Evolutionary conservation across 1,284 basidiomycete genomes (phyloP), one percentile per base, ranked within the genome.

Genomic region (Termitomyces sp.): DNA sequence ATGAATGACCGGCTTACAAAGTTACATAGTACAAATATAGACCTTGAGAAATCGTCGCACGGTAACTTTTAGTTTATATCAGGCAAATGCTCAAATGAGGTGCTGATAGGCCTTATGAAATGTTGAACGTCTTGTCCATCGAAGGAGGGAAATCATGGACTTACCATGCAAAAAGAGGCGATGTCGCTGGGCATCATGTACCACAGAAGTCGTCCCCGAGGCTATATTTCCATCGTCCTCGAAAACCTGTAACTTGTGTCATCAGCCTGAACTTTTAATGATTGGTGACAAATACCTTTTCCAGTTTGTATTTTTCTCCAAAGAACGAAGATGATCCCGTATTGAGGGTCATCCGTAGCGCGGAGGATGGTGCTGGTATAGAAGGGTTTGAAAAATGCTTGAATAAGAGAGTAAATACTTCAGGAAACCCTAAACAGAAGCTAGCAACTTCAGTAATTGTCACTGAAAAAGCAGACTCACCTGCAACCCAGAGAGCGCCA

Each of bases 231-330:
- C 85, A 57, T 81, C 72, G 62, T 87, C 82, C 65, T 86, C 83
- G 13, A 58, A 58, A 43, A 55, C 45, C 57, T 58, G 31, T 18
- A 21, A 30, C 18, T 31, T 18, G 46, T 16, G 9, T 67, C 82
- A 45, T 30, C 35, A 43, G 24, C 13, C 5, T 13, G 9, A 33
- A n/a, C 11, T 28, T 28, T 28, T n/a, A 16, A 7, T 31, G 24
- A 11, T 41, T 3, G 30, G 14, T 13, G 41, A 34, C 11, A 16
- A 21, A 21, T 58, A 82, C 83, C 74, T 78, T 84, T 50, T 82
- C 76, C n/a, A 84, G 62, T 43, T 72, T 77, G 59, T 77, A 83
- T 58, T 85, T 86, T 55, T 82, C 75, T n/a, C 82, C 83, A 53
- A 78, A 84, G 60, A 80, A 84, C 5, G 78, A 70, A 24, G 68